Conservation (phyloP, 495 filamentous ascomycete species). For the Articulospora tetracladia region DNA sequence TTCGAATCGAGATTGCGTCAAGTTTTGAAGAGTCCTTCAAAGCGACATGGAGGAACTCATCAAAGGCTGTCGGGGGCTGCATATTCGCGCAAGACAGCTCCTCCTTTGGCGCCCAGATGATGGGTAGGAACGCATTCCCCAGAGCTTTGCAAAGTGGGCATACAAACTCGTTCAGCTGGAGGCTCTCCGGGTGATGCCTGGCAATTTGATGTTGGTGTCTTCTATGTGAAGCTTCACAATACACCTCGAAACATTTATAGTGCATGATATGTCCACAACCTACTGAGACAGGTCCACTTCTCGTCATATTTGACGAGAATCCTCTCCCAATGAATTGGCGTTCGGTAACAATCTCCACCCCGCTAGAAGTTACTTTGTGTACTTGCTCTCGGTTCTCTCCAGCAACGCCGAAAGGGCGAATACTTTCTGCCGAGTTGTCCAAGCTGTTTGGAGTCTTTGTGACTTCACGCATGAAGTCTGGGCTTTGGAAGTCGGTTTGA, state of each 20-base stretch:
- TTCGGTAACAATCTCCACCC: conserved; percentile 65
- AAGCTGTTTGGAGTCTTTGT: conserved; percentile 71
- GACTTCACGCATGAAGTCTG: conserved; percentile 82
- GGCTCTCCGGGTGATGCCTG: conserved; percentile 80
- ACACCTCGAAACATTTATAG: conserved; percentile 90
- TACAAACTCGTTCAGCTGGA: conserved; percentile 78
- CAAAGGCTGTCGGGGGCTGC: conserved; percentile 53
- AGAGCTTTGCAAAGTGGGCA: conserved; percentile 98
- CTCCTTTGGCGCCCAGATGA: conserved; percentile 91
- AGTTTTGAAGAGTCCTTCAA: conserved; percentile 29
- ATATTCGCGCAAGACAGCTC: conserved; percentile 71
- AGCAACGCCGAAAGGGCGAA: conserved; percentile 87
- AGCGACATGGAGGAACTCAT: conserved; percentile 51
- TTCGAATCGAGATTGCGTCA: conserved; percentile 3
- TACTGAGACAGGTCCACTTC: conserved; percentile 78
- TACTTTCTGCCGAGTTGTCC: conserved; percentile 73
- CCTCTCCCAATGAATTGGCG: conserved; percentile 85
- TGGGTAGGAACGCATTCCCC: conserved; percentile 91
- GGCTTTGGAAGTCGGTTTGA: conserved; percentile 75
- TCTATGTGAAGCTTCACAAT: conserved; percentile 73
- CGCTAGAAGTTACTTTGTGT: conserved; percentile 68
- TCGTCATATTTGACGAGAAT: conserved; percentile 64
- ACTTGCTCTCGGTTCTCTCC: conserved; percentile 76
- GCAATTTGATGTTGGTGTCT: conserved; percentile 90
- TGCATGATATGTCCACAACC: conserved; percentile 99